Conservation (phyloP, 1,284 basidiomycete species). For the Moesziomyces antarcticus region DNA sequence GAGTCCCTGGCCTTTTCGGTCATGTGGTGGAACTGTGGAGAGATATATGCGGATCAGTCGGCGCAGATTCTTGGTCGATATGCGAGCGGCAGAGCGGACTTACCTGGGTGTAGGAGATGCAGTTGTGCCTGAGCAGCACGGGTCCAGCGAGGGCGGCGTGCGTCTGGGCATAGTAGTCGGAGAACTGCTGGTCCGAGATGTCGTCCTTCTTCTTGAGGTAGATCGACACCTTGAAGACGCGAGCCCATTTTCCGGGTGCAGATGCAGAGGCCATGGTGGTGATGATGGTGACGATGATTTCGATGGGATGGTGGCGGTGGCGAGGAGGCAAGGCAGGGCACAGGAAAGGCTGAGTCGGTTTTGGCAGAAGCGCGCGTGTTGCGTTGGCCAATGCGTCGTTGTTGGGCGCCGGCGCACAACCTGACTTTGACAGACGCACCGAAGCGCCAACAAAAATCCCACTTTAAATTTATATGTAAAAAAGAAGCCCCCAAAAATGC, state of each 20-base stretch:
- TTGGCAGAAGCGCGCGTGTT: too few relatives aligned
- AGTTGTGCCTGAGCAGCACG: constrained; percentile 12
- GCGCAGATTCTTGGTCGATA: too few relatives aligned
- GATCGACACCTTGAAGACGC: constrained; percentile 16
- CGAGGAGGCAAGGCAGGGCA: not conserved
- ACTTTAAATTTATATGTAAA: too few relatives aligned
- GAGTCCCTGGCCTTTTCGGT: constrained; percentile 9
- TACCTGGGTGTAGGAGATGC: constrained; percentile 28
- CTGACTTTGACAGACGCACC: too few relatives aligned
- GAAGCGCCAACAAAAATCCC: too few relatives aligned
- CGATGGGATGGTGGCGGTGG: not conserved
- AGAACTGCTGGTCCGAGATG: constrained; percentile 17
- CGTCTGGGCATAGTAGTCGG: constrained; percentile 11
- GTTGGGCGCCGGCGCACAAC: too few relatives aligned
- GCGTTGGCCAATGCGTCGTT: too few relatives aligned
- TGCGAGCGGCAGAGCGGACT: not conserved
- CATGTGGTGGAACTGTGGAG: constrained; percentile 16
- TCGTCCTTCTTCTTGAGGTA: constrained; percentile 26
- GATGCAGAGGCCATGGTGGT: constrained; percentile 6
- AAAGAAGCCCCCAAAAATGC: too few relatives aligned
- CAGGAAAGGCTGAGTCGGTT: too few relatives aligned
- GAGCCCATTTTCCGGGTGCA: constrained; percentile 3
- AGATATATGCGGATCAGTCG: too few relatives aligned
- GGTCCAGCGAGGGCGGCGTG: constrained; percentile 21
- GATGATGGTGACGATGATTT: not conserved